These are phyloP conservation scores for Gentiana straminea DNA, from an alignment of 257 asterid species.

Conservation along the genomic window DNA sequence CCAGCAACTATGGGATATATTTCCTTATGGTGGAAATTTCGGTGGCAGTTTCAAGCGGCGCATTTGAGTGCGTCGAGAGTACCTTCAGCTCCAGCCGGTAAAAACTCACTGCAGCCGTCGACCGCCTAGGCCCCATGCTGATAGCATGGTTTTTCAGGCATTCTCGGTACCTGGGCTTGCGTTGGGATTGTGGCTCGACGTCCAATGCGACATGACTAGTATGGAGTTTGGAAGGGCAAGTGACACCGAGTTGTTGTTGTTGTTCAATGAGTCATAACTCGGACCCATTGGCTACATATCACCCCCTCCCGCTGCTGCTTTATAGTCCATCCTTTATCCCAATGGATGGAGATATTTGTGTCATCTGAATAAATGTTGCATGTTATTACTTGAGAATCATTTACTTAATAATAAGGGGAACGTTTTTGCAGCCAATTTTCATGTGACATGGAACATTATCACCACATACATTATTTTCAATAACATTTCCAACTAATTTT, in stretches of 20 bases:
- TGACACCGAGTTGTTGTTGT: conserved; percentile 18
- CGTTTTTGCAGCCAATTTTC: too few species aligned
- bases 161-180: conserved; percentile 49
- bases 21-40: conserved; percentile 74
- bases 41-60: conserved; percentile 81
- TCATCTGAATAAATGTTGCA: too few species aligned
- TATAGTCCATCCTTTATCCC: conserved; percentile 33
- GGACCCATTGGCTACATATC: conserved; percentile 19
- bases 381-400: too few species aligned
- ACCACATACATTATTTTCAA: too few species aligned
- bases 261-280: conserved; percentile 35
- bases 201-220: conserved; percentile 16
- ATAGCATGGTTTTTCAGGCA: conserved; percentile 73
- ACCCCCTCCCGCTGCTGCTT: conserved; percentile 6
- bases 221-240: conserved; percentile 20
- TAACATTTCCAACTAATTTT: too few species aligned
- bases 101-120: conserved; percentile 78
- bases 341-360: too few species aligned
- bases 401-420: too few species aligned
- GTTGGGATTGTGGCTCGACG: conserved; percentile 17
- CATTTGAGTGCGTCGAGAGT: conserved; percentile 50
- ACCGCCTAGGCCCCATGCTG: conserved; percentile 62
- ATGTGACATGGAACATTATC: too few species aligned
- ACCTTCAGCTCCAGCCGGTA: conserved; percentile 65
- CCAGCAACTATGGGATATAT: too few species aligned